Conservation (phyloP, 345 rosid species). For the Moricandia moricandioides region DNA sequence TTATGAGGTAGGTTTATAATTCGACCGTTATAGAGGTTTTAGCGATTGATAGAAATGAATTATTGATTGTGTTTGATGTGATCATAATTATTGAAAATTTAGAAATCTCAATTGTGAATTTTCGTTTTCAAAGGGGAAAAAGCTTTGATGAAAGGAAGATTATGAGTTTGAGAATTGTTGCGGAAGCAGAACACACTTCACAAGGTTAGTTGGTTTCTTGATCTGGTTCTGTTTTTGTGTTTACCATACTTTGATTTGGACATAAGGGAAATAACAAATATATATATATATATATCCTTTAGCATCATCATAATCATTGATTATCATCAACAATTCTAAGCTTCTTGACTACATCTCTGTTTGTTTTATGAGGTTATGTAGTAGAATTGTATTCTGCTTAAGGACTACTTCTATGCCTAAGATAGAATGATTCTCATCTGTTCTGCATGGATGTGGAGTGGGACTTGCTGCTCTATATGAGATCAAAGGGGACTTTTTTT, state of each 20-base stretch:
- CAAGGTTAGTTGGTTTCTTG: background rate
- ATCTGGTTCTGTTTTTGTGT: background rate
- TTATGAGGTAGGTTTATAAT: background rate
- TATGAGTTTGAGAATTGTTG: background rate
- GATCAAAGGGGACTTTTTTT: background rate
- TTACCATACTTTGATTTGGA: background rate
- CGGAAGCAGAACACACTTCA: background rate
- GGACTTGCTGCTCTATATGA: background rate
- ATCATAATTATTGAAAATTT: background rate
- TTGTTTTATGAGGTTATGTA: too few species aligned
- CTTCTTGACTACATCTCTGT: too few species aligned
- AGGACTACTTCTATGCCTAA: too few species aligned
- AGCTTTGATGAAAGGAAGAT: background rate
- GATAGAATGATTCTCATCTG: background rate
- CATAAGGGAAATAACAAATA: background rate
- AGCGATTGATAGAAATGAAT: background rate
- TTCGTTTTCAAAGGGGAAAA: background rate
- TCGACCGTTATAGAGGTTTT: too few species aligned
- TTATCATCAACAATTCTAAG: background rate
- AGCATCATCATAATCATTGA: background rate
- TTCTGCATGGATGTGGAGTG: background rate
- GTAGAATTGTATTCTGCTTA: too few species aligned
- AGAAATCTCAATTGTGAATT: background rate
- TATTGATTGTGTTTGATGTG: background rate
- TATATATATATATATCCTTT: background rate